A percentile compares a stretch with the other conserved stretches of the same genome.
These are phyloP conservation scores for Byssoonygena ceratinophila DNA, from an alignment of 2,329 filamentous ascomycete genomes.

Conservation along the genomic window DNA sequence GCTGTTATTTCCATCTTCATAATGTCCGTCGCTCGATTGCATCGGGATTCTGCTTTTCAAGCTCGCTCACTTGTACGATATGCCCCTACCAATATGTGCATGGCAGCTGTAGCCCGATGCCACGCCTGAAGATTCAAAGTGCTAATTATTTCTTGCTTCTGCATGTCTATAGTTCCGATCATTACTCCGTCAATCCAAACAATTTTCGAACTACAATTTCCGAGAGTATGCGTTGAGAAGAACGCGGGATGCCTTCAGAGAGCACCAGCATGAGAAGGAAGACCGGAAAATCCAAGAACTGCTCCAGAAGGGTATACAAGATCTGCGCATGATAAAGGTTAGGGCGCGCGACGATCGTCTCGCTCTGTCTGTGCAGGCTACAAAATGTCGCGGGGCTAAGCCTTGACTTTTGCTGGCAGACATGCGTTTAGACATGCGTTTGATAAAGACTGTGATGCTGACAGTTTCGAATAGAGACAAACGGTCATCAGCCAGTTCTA, in stretches of 20 bases:
- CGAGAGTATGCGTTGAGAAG: slow-evolving; percentile 88
- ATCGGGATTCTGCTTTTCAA: slow-evolving; percentile 38
- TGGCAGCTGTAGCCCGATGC: too few relatives aligned
- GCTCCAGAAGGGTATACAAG: slow-evolving; percentile 75
- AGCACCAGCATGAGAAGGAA: slow-evolving; percentile 63
- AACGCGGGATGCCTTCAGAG: slow-evolving; percentile 81
- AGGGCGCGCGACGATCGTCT: slow-evolving; percentile 24
- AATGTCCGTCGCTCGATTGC: slow-evolving; percentile 37
- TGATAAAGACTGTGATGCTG: slow-evolving; percentile 1
- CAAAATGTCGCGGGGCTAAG: not conserved
- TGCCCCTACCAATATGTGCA: slow-evolving; percentile 13
- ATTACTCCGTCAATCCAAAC: slow-evolving; percentile 69
- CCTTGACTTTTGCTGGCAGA: not conserved
- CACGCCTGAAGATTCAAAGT: not conserved
- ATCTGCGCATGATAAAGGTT: slow-evolving; percentile 86
- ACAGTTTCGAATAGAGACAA: slow-evolving; percentile 58
- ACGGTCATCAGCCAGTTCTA: slow-evolving; percentile 91
- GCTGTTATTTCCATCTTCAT: slow-evolving; percentile 9
- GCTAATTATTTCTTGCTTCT: not conserved
- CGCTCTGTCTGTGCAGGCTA: not conserved
- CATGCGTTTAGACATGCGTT: not conserved
- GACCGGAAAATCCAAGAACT: slow-evolving; percentile 71
- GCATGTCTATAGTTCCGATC: slow-evolving; percentile 63
- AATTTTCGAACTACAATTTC: slow-evolving; percentile 95
- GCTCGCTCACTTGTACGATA: slow-evolving; percentile 36